phyloP scores from a whole-genome alignment of 305 asterid species.

The Fraxinus greggii region DNA sequence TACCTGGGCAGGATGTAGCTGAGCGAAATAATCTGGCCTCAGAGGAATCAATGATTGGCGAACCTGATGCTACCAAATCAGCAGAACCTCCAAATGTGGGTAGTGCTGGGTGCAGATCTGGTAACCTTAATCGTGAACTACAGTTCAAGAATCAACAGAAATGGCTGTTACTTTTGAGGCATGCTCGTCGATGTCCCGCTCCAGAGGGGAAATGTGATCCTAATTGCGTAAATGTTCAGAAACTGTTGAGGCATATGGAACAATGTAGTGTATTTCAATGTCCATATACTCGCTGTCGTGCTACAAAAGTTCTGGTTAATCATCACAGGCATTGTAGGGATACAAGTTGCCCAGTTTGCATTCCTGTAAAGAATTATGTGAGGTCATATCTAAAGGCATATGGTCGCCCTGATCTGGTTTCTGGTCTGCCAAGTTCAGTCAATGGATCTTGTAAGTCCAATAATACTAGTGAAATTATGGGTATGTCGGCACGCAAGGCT shows the following conservation, averaged over 20 bases:
- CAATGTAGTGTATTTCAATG: slow-evolving; percentile 61
- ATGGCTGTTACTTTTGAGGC: slow-evolving; percentile 83
- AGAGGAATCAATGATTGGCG: slow-evolving; percentile 56
- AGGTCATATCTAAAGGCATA: slow-evolving; percentile 53
- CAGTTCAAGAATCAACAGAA: slow-evolving; percentile 67
- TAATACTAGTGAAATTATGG: slow-evolving; percentile 50
- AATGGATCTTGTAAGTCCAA: slow-evolving; percentile 49
- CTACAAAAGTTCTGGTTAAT: slow-evolving; percentile 46
- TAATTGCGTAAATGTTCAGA: slow-evolving; percentile 62
- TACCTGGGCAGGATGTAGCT: slow-evolving; percentile 63
- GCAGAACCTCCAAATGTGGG: slow-evolving; percentile 49
- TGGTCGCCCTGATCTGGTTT: slow-evolving; percentile 43
- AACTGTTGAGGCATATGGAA: slow-evolving; percentile 68
- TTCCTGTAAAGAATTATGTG: slow-evolving; percentile 70
- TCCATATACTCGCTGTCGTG: slow-evolving; percentile 63
- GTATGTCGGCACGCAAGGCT: slow-evolving; percentile 37
- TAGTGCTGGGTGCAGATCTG: slow-evolving; percentile 39
- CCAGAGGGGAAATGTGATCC: slow-evolving; percentile 83
- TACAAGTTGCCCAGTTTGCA: slow-evolving; percentile 80
- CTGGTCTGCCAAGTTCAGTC: slow-evolving; percentile 43
- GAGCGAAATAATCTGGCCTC: slow-evolving; percentile 62
- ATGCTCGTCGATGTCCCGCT: slow-evolving; percentile 86
- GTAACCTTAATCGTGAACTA: slow-evolving; percentile 48
- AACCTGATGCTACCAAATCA: slow-evolving; percentile 49
- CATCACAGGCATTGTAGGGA: slow-evolving; percentile 65